Base-by-base conservation (phyloP, 2,329 filamentous ascomycete species). In the Trematosphaeria pertusa region DNA sequence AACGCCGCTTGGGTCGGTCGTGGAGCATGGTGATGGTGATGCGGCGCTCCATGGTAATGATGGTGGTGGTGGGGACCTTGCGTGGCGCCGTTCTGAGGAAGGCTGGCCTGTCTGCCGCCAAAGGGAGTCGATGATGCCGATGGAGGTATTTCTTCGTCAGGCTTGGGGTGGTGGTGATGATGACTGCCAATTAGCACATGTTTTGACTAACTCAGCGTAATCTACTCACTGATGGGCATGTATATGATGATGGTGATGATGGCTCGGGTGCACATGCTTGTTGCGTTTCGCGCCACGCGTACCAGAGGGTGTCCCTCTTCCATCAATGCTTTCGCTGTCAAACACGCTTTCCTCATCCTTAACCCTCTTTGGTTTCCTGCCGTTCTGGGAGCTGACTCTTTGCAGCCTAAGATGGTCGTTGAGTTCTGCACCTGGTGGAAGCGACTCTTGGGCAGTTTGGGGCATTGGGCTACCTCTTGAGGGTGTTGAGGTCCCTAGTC, bases 301-400 rank as follows among this genome's bases (percentile, higher is more conserved):
- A 48, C 82, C 81, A 33, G 78, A 79, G 1, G 86, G 85, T 2
- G 87, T 86, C 10, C 77, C 76, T 57, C 84, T 78, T 19, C 85
- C 86, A 24, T 81, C 82, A 46, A 78, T 82, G 46, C 84, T 84
- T 47, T 94, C 89, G 50, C 85, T 70, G 33, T 84, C 90, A 22
- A 78, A 78, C 52, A 81, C 82, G 21, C 70, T 70, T 3, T 90
- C 87, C 34, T 94, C 91, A 42, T 96, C 89, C 64, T 91, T 90
- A 2, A 86, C 76, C 69, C 91, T 89, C 51, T 89, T 71, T 4
- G 59, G 51, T 32, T 67, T 72, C 38, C 66, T 60, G 15, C 66
- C 68, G 35, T 66, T 69, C 37, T 71, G 70, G 8, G 72, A 74
- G n/a, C 60, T 67, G 3, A 70, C 66, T 33, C 70, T 60, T 36